phyloP scores from a whole-genome alignment of 2,329 filamentous ascomycete species.

The Ascochyta pisi region DNA sequence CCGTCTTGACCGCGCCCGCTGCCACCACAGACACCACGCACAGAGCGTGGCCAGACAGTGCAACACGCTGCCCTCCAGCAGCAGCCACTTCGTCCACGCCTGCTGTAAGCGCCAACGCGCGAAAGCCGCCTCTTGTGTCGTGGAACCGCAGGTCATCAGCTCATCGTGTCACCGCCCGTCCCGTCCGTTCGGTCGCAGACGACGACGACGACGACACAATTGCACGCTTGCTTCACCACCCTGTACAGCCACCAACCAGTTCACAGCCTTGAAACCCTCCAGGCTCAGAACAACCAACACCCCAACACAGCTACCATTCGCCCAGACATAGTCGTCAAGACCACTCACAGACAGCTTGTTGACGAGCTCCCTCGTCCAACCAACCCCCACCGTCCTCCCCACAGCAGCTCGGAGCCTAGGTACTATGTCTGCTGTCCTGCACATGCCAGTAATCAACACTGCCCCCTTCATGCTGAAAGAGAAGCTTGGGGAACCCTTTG shows the following conservation, averaged over 20 bases:
- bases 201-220: neutral
- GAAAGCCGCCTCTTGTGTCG: constrained; percentile 28
- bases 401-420: constrained; percentile 3
- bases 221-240: neutral
- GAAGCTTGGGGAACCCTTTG: constrained; percentile 31
- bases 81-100: constrained; percentile 1
- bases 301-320: neutral
- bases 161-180: constrained; percentile 20
- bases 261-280: neutral
- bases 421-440: constrained; percentile 47
- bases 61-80: neutral
- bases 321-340: neutral
- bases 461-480: constrained; percentile 42
- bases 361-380: constrained; percentile 1
- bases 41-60: neutral
- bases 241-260: too few species aligned
- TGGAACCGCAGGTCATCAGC: constrained; percentile 21
- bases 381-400: neutral
- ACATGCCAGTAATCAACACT: constrained; percentile 22
- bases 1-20: constrained; percentile 1
- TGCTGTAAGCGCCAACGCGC: constrained; percentile 30
- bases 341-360: neutral
- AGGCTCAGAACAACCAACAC: neutral
- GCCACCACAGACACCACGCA: constrained; percentile 5
- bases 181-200: constrained; percentile 8